Base-by-base conservation (phyloP, 2,329 filamentous ascomycete species). In the Mariannaea sp. region DNA sequence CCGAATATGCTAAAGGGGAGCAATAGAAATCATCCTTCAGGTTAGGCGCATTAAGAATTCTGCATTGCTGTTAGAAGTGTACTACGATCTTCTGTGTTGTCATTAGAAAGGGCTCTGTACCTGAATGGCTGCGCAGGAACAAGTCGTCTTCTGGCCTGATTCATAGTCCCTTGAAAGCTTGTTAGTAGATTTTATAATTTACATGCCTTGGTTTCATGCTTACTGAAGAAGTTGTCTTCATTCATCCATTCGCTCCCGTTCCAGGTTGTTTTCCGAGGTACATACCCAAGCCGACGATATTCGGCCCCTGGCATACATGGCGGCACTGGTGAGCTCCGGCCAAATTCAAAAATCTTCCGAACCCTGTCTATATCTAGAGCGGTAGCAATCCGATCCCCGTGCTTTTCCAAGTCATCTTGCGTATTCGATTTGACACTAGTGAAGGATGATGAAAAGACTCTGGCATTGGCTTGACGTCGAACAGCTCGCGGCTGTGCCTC, bases 1-100 rank as follows among this genome's bases (percentile, higher is more conserved):
- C 72, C 0, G 88, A 96, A 70, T 96, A 97, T 8, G 94, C 91
- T 48, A 99, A 79, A 2, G 92, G 80, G 0, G 92, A 94, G 73
- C 92, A 97, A 70, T 99, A 99, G 70, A 92, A 99, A 71, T 99
- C 93, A 65, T 97, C 92, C 51, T 91, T 85, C n/a, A 97, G 78
- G 45, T 85, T 84, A 3, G 92, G 92, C 7, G 93, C 93, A 73
- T 97, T 91, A 5, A 99, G 80, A 6, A 97, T 89, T 74, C 85
- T 88, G n/a, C n/a, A 57, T 12, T 3, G 12, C 8, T 19, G 53
- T 65, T 79, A 50, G 80, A 68, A 36, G n/a, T 3, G n/a, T n/a
- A 24, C 49, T 39, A 38, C 7, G 16, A n/a, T n/a, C n/a, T n/a
- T n/a, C n/a, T n/a, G 4, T 7, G 2, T 24, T 24, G 13, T 29